Conservation (phyloP, 495 filamentous ascomycete genomes). For the Sphaerosporella brunnea region DNA sequence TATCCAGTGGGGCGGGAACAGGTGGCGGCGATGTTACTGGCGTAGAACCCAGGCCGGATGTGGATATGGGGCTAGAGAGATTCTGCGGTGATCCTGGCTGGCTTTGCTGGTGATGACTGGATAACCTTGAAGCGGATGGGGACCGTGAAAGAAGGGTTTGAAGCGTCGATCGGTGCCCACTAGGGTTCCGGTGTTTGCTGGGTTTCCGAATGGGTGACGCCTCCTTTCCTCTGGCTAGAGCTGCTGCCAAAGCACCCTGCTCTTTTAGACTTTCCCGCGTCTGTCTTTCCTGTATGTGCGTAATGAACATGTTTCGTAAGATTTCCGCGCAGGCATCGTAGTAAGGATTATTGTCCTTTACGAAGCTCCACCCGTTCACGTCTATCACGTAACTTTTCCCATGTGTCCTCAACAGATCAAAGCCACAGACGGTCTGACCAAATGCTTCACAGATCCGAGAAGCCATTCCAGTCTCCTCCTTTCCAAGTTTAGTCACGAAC, state of each 20-base stretch:
- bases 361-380: constrained; percentile 99
- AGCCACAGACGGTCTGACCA: constrained; percentile 88
- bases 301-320: constrained; percentile 67
- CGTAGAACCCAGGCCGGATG: constrained; percentile 19
- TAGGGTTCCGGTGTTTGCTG: constrained; percentile 7
- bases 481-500: constrained; percentile 69
- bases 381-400: constrained; percentile 95
- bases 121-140: constrained; percentile 29
- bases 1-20: constrained; percentile 26
- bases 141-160: constrained; percentile 36
- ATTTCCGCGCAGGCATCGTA: constrained; percentile 82
- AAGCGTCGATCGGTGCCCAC: constrained; percentile 29
- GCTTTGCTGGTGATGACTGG: constrained; percentile 30
- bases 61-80: constrained; percentile 18
- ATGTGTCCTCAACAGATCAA: constrained; percentile 75
- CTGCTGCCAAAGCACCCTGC: constrained; percentile 14
- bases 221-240: constrained; percentile 15
- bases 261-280: constrained; percentile 27
- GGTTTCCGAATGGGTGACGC: constrained; percentile 26
- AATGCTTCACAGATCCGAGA: constrained; percentile 80
- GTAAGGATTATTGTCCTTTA: constrained; percentile 98
- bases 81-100: constrained; percentile 25
- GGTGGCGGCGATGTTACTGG: constrained; percentile 18
- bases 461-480: constrained; percentile 71
- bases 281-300: constrained; percentile 45